phyloP scores from a whole-genome alignment of 1,284 basidiomycete genomes.

The Ustanciosporium gigantosporum region DNA sequence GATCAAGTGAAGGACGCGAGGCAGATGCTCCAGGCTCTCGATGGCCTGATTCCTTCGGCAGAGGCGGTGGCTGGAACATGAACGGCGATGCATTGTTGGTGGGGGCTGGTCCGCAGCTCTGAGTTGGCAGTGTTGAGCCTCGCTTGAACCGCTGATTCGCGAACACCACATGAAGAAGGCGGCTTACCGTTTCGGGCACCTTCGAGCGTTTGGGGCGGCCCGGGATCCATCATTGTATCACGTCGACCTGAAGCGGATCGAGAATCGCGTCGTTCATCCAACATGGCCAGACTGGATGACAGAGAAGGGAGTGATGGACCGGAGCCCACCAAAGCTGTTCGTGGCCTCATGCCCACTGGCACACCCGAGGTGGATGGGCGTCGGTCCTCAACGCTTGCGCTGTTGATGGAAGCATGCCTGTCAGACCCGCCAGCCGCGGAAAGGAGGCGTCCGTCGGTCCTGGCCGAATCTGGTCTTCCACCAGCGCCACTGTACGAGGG shows the following conservation, averaged over 20 bases:
- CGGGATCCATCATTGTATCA: no score
- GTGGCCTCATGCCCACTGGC: no score
- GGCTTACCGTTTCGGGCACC: no score
- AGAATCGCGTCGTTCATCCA: slow-evolving; percentile 24
- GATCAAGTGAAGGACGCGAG: slow-evolving; percentile 10
- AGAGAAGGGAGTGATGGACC: slow-evolving; percentile 24
- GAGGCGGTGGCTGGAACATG: slow-evolving; percentile 49
- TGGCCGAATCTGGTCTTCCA: not conserved
- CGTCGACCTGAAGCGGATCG: slow-evolving; percentile 10
- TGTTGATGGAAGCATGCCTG: slow-evolving; percentile 3
- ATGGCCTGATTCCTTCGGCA: slow-evolving; percentile 27
- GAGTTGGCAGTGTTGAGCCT: slow-evolving; percentile 35
- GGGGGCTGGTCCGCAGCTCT: slow-evolving; percentile 36
- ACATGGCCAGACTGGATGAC: slow-evolving; percentile 11
- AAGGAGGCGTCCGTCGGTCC: slow-evolving; percentile 7
- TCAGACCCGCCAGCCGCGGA: slow-evolving; percentile 8
- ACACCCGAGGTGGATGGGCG: slow-evolving; percentile 28
- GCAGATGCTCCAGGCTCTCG: slow-evolving; percentile 6
- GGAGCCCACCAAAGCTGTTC: no score
- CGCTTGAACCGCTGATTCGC: not conserved
- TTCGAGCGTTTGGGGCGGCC: no score
- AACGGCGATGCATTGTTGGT: slow-evolving; percentile 44
- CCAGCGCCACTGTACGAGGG: slow-evolving; percentile 4
- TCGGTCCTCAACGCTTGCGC: slow-evolving; percentile 10
- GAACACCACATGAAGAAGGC: no score